These are phyloP conservation scores for Eutrema salsugineum DNA, from an alignment of 441 rosid species.

Conservation along the genomic window DNA sequence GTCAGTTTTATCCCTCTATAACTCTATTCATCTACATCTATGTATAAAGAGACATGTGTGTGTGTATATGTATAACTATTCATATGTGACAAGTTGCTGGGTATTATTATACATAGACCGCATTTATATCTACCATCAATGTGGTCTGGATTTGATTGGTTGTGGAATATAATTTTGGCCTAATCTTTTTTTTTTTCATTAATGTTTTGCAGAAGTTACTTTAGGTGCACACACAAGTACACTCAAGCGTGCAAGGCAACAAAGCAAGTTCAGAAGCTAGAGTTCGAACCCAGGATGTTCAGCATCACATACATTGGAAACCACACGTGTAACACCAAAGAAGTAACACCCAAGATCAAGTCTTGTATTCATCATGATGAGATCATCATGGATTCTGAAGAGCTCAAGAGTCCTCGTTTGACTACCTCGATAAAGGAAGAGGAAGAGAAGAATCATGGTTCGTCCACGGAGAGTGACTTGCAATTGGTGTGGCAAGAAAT, in stretches of 20 bases:
- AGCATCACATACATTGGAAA: conserved; percentile 49
- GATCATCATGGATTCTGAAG: conserved; percentile 24
- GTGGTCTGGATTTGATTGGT: not conserved
- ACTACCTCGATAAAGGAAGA: conserved; percentile 16
- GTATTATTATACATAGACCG: not conserved
- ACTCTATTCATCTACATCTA: not conserved
- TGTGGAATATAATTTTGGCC: conserved; percentile 4
- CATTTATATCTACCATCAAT: conserved; percentile 9
- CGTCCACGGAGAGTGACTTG: not conserved
- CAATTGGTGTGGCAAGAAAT: conserved; percentile 16
- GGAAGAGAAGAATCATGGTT: conserved; percentile 17
- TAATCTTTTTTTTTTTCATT: not conserved
- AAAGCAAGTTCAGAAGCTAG: conserved; percentile 74
- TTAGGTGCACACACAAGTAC: conserved; percentile 68
- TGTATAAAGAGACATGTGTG: not conserved
- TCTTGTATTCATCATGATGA: conserved; percentile 25
- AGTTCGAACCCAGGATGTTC: conserved; percentile 41
- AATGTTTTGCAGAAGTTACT: conserved; percentile 64
- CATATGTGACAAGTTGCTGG: not conserved
- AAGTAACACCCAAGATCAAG: not conserved
- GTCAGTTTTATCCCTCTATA: conserved; percentile 24
- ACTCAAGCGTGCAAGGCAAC: conserved; percentile 66
- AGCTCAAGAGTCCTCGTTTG: conserved; percentile 22
- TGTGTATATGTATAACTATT: not conserved
- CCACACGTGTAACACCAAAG: conserved; percentile 51